Evolutionary conservation across 2,329 filamentous ascomycete genomes (phyloP), one percentile per base, ranked within the genome.

Genomic region (Ambrosiella beaveri): DNA sequence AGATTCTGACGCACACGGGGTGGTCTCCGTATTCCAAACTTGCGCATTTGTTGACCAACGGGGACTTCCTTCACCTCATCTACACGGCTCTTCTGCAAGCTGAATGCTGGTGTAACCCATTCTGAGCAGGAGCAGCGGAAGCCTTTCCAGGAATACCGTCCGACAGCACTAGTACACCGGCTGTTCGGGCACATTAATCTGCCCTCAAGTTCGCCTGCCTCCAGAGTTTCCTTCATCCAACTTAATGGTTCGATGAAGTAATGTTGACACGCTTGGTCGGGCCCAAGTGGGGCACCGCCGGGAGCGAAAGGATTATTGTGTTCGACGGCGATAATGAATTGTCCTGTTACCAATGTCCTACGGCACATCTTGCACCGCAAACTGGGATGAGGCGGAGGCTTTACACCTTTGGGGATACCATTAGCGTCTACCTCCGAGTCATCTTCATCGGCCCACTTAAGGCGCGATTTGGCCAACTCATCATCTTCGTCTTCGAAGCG

Each of bases 111-210:
- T 55, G 89, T 86, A 19, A 96, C 78, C 91, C 93, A 97, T 62
- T 84, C 81, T 41, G 85, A 82, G 69, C 93, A 98, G 66, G 82
- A 93, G 72, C 93, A 98, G 68, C 82, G 83, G 76, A 96, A 85
- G 12, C 93, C 93, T 68, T 94, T 88, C 93, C 93, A 98, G 56
- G 91, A 86, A 67, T 96, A 98, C 65, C 93, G 86, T 44, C 93
- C 93, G 53, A 97, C 81, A 56, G 88, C 88, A 45, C 86, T 82
- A 52, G 79, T 81, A 69, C 93, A 98, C 65, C 84, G 85, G 7
- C 68, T 60, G 64, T 84, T 86, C 8, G 93, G 91, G 66, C 93
- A 98, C 60, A 82, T 79, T 38, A 98, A 75, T 8, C 91, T 82
- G 27, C 93, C 93, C 61, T 90, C 87, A 27, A 97, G 75, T 61